Evolutionary conservation across 176 grass and related monocot species (phyloP).

Genomic region (Paspalum vaginatum): DNA sequence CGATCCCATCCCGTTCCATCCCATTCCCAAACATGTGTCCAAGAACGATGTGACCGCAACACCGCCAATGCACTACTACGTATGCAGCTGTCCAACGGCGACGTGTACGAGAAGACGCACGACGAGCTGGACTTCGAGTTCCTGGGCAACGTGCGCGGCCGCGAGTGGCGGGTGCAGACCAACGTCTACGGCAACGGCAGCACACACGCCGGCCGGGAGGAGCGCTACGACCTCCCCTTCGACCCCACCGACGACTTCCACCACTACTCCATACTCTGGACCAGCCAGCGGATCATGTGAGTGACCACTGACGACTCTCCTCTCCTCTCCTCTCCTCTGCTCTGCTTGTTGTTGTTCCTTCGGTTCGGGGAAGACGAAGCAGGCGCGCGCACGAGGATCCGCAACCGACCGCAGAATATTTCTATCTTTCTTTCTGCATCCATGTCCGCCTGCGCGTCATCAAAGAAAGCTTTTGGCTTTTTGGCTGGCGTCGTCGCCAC

Average conservation of each 20-base stretch:
- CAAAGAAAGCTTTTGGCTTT: neutral
- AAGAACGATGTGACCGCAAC: too few relatives aligned
- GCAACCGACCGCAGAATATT: too few relatives aligned
- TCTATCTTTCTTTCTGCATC: neutral
- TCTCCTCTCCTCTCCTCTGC: too few relatives aligned
- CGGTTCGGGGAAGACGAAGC: too few relatives aligned
- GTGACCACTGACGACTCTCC: neutral
- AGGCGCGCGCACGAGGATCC: too few relatives aligned
- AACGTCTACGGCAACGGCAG: slow-evolving; percentile 89
- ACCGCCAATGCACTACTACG: too few relatives aligned
- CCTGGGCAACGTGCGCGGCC: slow-evolving; percentile 84
- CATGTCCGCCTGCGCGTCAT: neutral
- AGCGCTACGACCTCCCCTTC: slow-evolving; percentile 91
- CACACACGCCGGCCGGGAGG: slow-evolving; percentile 75
- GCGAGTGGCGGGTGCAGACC: slow-evolving; percentile 83
- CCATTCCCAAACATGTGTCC: too few relatives aligned
- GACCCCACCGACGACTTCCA: slow-evolving; percentile 89
- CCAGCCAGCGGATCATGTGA: slow-evolving; percentile 64
- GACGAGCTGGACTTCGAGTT: slow-evolving; percentile 99
- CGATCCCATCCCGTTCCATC: neutral
- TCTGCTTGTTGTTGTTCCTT: too few relatives aligned
- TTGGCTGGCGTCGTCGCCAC: slow-evolving; percentile 3
- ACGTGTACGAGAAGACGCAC: slow-evolving; percentile 81
- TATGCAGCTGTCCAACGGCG: slow-evolving; percentile 82
- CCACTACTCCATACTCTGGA: slow-evolving; percentile 97